Evolutionary conservation across 2,329 filamentous ascomycete genomes (phyloP).

Genomic region (Davidsoniella australis): DNA sequence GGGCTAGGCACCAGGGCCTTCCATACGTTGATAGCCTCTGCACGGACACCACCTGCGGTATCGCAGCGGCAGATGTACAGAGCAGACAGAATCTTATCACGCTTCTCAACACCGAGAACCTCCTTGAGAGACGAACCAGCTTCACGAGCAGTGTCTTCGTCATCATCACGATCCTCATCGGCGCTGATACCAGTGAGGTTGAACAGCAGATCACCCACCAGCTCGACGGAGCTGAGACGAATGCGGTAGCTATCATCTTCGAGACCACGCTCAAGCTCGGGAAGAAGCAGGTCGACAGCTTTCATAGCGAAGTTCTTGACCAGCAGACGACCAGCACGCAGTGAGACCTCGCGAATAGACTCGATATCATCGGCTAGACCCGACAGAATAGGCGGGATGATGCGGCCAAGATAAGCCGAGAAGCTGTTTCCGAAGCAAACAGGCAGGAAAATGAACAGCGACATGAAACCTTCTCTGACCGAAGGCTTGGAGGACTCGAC

Average conservation of each 20-base stretch:
- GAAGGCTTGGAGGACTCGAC: slow-evolving; percentile 79
- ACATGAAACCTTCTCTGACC: slow-evolving; percentile 97
- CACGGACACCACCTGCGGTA: slow-evolving; percentile 78
- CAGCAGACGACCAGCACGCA: slow-evolving; percentile 79
- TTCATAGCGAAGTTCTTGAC: slow-evolving; percentile 98
- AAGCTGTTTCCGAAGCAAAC: slow-evolving; percentile 99
- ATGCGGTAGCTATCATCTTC: slow-evolving; percentile 98
- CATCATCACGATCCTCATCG: slow-evolving; percentile 57
- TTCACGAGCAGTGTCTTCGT: slow-evolving; percentile 60
- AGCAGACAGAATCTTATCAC: slow-evolving; percentile 93
- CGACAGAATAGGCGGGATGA: slow-evolving; percentile 86
- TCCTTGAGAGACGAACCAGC: slow-evolving; percentile 87
- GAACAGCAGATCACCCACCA: slow-evolving; percentile 92
- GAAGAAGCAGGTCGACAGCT: slow-evolving; percentile 82
- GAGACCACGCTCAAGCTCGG: slow-evolving; percentile 85
- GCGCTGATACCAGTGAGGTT: slow-evolving; percentile 85
- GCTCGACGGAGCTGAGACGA: slow-evolving; percentile 90
- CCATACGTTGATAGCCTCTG: slow-evolving; percentile 85
- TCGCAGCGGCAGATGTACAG: slow-evolving; percentile 96
- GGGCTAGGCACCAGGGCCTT: slow-evolving; percentile 90
- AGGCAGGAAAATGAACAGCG: slow-evolving; percentile 94
- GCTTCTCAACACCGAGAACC: slow-evolving; percentile 84
- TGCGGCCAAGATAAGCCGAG: slow-evolving; percentile 82
- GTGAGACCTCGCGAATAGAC: slow-evolving; percentile 88
- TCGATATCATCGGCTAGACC: slow-evolving; percentile 93